Conservation (phyloP, 2,329 filamentous ascomycete species). For the Aspergillus sp. region DNA sequence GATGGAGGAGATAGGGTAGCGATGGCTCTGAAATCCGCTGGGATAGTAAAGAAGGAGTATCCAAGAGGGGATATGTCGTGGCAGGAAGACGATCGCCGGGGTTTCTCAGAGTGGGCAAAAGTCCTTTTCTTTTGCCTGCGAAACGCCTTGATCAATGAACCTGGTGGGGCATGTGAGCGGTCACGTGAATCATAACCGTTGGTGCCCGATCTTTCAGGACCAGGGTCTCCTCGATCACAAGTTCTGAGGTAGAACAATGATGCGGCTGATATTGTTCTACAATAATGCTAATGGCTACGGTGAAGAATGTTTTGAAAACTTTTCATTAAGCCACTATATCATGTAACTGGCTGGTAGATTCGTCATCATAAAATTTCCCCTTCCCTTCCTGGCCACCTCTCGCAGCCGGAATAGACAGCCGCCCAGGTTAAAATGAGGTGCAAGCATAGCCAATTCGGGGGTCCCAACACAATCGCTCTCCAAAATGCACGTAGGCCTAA, state of each 20-base stretch:
- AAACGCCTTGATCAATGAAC: slow-evolving; percentile 14
- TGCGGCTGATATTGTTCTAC: neutral
- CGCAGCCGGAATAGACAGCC: slow-evolving; percentile 1
- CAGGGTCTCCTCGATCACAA: neutral
- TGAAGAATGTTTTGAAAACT: slow-evolving; percentile 10
- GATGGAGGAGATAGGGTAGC: slow-evolving; percentile 13
- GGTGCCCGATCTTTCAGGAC: slow-evolving; percentile 22
- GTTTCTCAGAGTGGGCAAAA: slow-evolving; percentile 19
- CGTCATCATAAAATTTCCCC: slow-evolving; percentile 32
- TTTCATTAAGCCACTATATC: slow-evolving; percentile 32
- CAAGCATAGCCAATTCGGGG: slow-evolving; percentile 12
- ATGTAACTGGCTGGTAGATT: slow-evolving; percentile 28
- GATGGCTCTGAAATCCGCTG: slow-evolving; percentile 3
- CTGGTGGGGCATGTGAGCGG: slow-evolving; percentile 24
- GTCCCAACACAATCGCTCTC: slow-evolving; percentile 16
- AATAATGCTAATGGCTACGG: neutral
- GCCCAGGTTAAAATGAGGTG: slow-evolving; percentile 13
- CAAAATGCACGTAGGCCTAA: neutral
- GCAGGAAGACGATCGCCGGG: slow-evolving; percentile 5
- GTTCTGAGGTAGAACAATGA: neutral
- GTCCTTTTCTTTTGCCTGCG: slow-evolving; percentile 9
- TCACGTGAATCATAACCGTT: slow-evolving; percentile 24
- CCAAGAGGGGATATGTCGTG: slow-evolving; percentile 8
- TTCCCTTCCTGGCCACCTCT: slow-evolving; percentile 17
- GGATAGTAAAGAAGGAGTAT: neutral